These are phyloP conservation scores for Mortierella sp. DNA, from an alignment of 371 early-diverging fungal species.

Conservation along the genomic window DNA sequence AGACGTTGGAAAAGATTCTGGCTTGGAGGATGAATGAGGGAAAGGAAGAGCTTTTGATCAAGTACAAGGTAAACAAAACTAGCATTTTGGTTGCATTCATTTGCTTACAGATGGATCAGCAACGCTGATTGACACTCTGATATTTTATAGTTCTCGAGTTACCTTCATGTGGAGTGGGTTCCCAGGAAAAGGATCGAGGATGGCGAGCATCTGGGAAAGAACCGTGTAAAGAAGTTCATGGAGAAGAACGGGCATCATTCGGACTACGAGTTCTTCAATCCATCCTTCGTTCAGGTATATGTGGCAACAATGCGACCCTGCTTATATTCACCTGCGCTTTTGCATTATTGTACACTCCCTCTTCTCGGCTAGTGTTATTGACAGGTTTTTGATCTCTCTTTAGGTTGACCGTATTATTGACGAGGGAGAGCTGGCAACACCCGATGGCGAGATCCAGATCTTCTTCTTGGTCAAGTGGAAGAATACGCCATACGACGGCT, in stretches of 20 bases:
- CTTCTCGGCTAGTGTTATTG: background rate
- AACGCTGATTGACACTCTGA: background rate
- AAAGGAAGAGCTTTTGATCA: constrained; percentile 64
- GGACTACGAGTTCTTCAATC: constrained; percentile 70
- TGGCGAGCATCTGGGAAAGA: constrained; percentile 76
- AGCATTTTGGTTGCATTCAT: too few relatives aligned
- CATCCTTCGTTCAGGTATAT: constrained; percentile 44
- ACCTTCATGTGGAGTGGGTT: constrained; percentile 90
- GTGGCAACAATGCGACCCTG: background rate
- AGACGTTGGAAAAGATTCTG: constrained; percentile 73
- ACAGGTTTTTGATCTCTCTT: background rate
- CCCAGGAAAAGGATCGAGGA: constrained; percentile 70
- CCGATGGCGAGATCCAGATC: constrained; percentile 65
- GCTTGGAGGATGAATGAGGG: constrained; percentile 62
- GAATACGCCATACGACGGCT: constrained; percentile 85
- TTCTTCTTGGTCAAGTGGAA: constrained; percentile 94
- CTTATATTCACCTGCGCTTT: background rate
- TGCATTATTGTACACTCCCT: background rate
- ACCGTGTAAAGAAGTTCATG: constrained; percentile 84
- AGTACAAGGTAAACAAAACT: constrained; percentile 71
- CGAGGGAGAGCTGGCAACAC: constrained; percentile 79
- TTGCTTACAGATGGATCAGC: background rate
- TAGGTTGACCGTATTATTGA: constrained; percentile 86
- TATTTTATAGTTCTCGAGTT: constrained; percentile 65
- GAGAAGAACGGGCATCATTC: constrained; percentile 68